phyloP scores from a whole-genome alignment of 352 stramenopile genomes.

The Pythium phragmiticola region DNA sequence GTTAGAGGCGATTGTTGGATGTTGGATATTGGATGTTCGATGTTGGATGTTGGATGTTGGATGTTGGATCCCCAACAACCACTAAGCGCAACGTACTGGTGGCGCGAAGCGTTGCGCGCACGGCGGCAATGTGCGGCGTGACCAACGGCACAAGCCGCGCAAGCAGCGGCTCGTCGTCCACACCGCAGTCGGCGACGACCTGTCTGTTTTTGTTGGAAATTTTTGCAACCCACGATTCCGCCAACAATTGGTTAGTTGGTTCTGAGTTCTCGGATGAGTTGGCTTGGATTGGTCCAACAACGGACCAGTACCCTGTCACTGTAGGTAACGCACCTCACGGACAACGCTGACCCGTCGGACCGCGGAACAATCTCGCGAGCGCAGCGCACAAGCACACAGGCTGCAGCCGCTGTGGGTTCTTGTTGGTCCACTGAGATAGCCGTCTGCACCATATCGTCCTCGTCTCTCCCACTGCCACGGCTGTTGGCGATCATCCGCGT shows the following conservation, averaged over 20 bases:
- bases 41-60: too few species aligned
- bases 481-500: slow-evolving; percentile 6
- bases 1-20: not conserved
- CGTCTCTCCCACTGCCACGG: slow-evolving; percentile 8
- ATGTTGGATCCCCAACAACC: too few species aligned
- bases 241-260: not conserved
- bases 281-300: not conserved
- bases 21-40: too few species aligned
- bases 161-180: slow-evolving; percentile 22
- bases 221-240: not conserved
- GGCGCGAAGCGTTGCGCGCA: slow-evolving; percentile 19
- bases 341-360: not conserved
- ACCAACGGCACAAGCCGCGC: slow-evolving; percentile 19
- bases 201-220: slow-evolving; percentile 5
- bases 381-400: slow-evolving; percentile 20
- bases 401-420: slow-evolving; percentile 16
- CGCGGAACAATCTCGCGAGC: slow-evolving; percentile 13
- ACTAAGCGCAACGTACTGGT: slow-evolving; percentile 17
- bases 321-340: slow-evolving; percentile 13
- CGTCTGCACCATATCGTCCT: not conserved
- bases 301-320: not conserved
- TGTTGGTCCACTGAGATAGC: slow-evolving; percentile 2
- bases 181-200: slow-evolving; percentile 11
- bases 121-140: slow-evolving; percentile 9
- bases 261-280: not conserved